phyloP scores from a whole-genome alignment of 2,329 filamentous ascomycete species.

The Triangularia verruculosa region DNA sequence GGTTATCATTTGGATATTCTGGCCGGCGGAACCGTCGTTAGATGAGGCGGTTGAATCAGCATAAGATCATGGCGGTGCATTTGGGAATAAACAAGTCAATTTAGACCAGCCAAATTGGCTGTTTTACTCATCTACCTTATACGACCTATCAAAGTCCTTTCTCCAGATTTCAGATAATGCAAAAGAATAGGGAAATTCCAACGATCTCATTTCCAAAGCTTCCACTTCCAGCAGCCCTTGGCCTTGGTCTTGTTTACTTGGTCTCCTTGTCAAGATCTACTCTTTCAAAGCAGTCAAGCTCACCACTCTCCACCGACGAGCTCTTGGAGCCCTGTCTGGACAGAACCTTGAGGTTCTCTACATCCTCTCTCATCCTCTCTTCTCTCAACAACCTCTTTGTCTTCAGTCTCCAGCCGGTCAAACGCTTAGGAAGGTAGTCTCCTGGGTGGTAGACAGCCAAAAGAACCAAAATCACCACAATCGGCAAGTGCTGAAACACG shows the following conservation, averaged over 20 bases:
- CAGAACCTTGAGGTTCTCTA: not conserved
- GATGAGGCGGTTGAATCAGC: not conserved
- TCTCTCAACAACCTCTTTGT: slow-evolving; percentile 7
- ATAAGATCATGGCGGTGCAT: not conserved
- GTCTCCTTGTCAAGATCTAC: not conserved
- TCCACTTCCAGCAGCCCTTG: not conserved
- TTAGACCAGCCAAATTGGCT: not conserved
- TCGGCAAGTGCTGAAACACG: slow-evolving; percentile 16
- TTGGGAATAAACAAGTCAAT: not conserved
- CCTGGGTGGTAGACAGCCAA: slow-evolving; percentile 17
- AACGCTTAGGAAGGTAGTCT: slow-evolving; percentile 16
- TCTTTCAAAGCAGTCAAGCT: not conserved
- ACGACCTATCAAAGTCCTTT: not conserved
- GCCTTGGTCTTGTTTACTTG: not conserved
- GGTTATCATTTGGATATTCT: slow-evolving; percentile 57
- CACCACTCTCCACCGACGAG: not conserved
- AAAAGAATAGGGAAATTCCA: too few relatives aligned
- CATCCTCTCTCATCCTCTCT: not conserved
- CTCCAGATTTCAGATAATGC: too few relatives aligned
- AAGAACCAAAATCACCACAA: slow-evolving; percentile 11
- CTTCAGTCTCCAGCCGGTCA: slow-evolving; percentile 13
- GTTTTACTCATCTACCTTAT: not conserved
- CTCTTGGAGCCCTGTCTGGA: not conserved
- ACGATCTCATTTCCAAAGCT: too few relatives aligned
- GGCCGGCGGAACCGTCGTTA: slow-evolving; percentile 43